Percentiles rank a stretch among this genome's conserved stretches.
phyloP scores from a whole-genome alignment of 495 filamentous ascomycete species.

The Penicillium tannophilum region DNA sequence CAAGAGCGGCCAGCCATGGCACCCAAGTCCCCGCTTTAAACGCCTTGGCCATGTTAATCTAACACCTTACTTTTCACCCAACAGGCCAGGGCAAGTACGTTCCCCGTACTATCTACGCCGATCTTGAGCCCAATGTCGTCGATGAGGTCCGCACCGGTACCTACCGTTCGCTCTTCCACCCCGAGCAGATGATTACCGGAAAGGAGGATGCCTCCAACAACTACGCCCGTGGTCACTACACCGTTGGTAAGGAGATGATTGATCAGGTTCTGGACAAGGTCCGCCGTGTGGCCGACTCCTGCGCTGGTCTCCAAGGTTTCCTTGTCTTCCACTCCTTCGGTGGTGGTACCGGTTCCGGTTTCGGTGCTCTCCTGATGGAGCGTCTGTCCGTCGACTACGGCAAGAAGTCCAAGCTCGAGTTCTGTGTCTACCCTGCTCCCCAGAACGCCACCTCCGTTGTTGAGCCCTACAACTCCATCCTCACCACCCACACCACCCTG shows the following conservation, averaged over 20 bases:
- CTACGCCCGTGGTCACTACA: conserved; percentile 98
- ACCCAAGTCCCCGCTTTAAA: conserved; percentile 9
- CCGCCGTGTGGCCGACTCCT: conserved; percentile 93
- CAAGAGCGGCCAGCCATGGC: background rate
- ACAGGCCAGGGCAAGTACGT: conserved; percentile 98
- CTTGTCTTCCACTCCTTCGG: conserved; percentile 99
- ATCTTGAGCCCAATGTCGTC: conserved; percentile 99
- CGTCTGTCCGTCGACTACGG: conserved; percentile 96
- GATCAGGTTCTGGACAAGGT: conserved; percentile 97
- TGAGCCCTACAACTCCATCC: conserved; percentile 98
- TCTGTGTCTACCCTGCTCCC: conserved; percentile 97
- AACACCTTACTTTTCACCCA: conserved; percentile 16
- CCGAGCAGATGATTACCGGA: conserved; percentile 98
- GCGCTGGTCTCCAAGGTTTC: conserved; percentile 96
- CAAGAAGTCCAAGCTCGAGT: conserved; percentile 99
- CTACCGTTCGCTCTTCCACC: conserved; percentile 96
- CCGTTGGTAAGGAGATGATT: conserved; percentile 97
- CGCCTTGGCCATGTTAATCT: conserved; percentile 6
- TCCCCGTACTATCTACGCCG: conserved; percentile 97
- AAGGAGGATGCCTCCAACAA: conserved; percentile 99
- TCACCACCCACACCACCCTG: conserved; percentile 97
- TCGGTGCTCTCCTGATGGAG: conserved; percentile 97
- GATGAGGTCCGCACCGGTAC: conserved; percentile 98
- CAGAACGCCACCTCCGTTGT: conserved; percentile 96
- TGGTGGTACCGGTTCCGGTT: conserved; percentile 97